Base-by-base conservation (phyloP, 352 stramenopile genomes). In the Nothophytophthora sp. region DNA sequence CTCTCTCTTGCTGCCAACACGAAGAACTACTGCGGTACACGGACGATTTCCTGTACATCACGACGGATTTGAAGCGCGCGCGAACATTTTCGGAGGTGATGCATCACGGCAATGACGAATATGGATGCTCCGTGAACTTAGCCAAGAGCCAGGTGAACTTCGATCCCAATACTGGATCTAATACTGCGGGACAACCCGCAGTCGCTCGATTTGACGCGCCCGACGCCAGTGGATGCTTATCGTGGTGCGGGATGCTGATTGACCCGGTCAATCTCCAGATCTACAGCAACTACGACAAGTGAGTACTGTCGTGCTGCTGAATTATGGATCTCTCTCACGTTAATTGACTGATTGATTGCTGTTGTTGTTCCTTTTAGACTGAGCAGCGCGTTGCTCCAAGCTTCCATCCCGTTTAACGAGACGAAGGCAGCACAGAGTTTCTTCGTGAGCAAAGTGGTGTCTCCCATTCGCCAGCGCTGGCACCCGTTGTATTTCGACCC, bases 261-360 rank as follows among this genome's bases (percentile, higher is more conserved):
- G 76, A 94, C n/a, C 56, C 72, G 7, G 47, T 34, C 0, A 37
- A 43, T 9, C 60, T 86, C n/a, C 76, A 90, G 47, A 46, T 92
- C 29, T 81, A 81, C 54, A 68, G 85, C 34, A 90, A 88, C 67
- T 92, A 90, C 49, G 76, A 90, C 48, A 90, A 87, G 78, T 90
- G 68, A 33, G 73, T 60, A 19, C 2, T 34, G 13, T 30, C 28
- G 41, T 13, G 15, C 18, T 23, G 12, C 36, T 45, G 23, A 57
- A 42, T 35, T 22, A 54, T 23, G 7, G 43, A 1, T 15, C 29
- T 68, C n/a, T n/a, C n/a, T n/a, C n/a, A n/a, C n/a, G n/a, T n/a
- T n/a, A n/a, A n/a, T n/a, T n/a, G 39, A 61, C 18, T 20, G 13
- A 25, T 23, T 45, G 9, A 15, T 30, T 39, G 7, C 10, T 37